A percentile compares a stretch with the other conserved stretches of the same genome.
Conservation (phyloP, 805 yeast genomes). For the Kodamaea kaohsiungensis region DNA sequence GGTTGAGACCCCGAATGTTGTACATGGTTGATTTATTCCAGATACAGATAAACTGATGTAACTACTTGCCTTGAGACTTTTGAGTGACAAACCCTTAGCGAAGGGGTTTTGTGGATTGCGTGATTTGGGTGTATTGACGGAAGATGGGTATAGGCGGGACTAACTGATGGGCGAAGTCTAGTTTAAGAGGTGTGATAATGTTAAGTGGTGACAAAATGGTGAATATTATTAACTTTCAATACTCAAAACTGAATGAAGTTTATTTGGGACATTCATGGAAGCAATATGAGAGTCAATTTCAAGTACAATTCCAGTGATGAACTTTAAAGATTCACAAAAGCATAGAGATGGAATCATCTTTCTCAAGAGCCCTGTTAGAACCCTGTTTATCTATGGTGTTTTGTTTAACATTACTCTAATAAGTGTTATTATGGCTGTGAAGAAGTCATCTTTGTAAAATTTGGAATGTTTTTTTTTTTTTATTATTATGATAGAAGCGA, state of each 20-base stretch:
- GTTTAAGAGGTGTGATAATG: no score
- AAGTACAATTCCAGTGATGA: neutral
- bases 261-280: no score
- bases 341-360: neutral
- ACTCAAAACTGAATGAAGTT: no score
- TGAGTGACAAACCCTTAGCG: neutral
- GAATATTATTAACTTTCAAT: no score
- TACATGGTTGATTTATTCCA: neutral
- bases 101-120: neutral
- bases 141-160: neutral
- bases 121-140: neutral
- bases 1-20: neutral
- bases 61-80: neutral
- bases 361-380: neutral
- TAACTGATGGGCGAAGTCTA: no score
- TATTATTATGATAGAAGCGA: no score
- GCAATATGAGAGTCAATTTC: neutral
- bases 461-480: no score
- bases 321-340: neutral
- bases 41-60: neutral
- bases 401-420: no score
- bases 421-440: no score
- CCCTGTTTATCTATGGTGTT: neutral
- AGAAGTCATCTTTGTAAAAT: no score
- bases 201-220: no score